A percentile compares a stretch with the other conserved stretches of the same genome.
These are phyloP conservation scores for Euphorbia pulcherrima DNA, from an alignment of 345 rosid genomes.

Conservation along the genomic window DNA sequence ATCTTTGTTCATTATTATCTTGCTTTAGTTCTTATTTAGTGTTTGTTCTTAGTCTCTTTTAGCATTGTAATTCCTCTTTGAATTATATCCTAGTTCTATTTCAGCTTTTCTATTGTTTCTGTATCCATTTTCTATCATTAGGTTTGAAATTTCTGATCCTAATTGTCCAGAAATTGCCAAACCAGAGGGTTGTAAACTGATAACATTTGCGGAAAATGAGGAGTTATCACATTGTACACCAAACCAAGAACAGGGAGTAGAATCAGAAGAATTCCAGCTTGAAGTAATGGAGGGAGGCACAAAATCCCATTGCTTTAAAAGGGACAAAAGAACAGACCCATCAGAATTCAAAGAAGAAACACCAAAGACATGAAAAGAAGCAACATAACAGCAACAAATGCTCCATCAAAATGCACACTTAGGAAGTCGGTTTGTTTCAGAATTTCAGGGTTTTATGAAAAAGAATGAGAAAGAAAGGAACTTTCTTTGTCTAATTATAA, in stretches of 20 bases:
- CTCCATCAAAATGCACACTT: conserved; percentile 21
- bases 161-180: conserved; percentile 51
- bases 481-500: no score
- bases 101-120: no score
- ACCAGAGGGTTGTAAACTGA: conserved; percentile 42
- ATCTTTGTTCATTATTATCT: no score
- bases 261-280: conserved; percentile 51
- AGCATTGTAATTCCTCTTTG: no score
- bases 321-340: conserved; percentile 50
- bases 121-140: no score
- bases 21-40: no score
- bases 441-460: neutral
- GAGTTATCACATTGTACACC: conserved; percentile 48
- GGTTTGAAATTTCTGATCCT: conserved; percentile 47
- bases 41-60: no score
- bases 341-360: conserved; percentile 38
- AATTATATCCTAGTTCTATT: no score
- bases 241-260: conserved; percentile 57
- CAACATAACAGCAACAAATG: neutral
- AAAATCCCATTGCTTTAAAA: conserved; percentile 39
- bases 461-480: neutral
- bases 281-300: conserved; percentile 42
- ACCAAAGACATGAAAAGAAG: neutral
- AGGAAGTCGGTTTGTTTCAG: neutral
- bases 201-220: conserved; percentile 20